These are phyloP conservation scores for Camelina hispida DNA, from an alignment of 345 rosid genomes.

Conservation along the genomic window DNA sequence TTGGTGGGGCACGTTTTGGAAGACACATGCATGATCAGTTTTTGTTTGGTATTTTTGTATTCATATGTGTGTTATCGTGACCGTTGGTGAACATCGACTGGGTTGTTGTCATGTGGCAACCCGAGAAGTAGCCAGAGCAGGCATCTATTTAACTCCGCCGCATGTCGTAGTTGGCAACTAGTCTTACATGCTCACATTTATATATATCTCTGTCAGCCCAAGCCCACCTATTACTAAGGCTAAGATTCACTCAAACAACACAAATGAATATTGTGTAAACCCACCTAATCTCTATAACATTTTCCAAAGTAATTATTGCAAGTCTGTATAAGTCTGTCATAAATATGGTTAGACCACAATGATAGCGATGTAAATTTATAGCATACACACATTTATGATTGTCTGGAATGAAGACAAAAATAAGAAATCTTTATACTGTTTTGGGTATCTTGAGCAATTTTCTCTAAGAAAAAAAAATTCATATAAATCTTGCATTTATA, in stretches of 20 bases:
- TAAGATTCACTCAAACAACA: not conserved
- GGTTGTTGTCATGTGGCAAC: not conserved
- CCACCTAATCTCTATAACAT: no score
- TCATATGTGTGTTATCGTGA: no score
- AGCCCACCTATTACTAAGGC: conserved; percentile 3
- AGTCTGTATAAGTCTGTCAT: no score
- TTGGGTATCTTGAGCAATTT: not conserved
- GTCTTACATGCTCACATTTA: not conserved
- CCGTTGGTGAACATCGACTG: not conserved
- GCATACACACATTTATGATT: conserved; percentile 2
- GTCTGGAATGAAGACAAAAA: not conserved
- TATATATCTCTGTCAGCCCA: not conserved
- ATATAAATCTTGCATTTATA: not conserved
- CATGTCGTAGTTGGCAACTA: conserved; percentile 17
- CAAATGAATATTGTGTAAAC: not conserved
- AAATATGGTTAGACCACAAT: no score
- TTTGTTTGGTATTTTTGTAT: no score
- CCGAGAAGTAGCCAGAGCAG: not conserved
- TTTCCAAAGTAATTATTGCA: no score
- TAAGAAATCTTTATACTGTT: not conserved
- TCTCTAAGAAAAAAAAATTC: not conserved
- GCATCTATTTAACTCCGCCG: conserved; percentile 9
- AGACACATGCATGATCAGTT: not conserved
- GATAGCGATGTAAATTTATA: not conserved
- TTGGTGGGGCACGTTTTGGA: no score